Evolutionary conservation across 768 basidiomycete species (phyloP), one percentile per base, ranked within the genome.

Genomic region (Hygrophoropsis aurantiaca): DNA sequence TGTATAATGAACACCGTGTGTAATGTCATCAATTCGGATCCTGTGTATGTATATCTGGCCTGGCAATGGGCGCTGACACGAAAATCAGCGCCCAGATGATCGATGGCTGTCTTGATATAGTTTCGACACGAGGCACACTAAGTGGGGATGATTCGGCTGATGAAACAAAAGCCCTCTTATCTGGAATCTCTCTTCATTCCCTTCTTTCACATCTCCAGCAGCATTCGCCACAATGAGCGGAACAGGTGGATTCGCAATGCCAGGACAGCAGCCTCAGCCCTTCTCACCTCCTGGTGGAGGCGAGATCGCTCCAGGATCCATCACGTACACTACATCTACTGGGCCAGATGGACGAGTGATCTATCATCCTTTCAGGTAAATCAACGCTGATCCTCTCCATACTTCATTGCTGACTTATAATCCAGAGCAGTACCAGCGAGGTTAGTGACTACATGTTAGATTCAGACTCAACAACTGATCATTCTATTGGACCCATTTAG

Each of bases 331-430:
- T 1, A 87, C 85, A 10, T 74, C 81, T 1, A 75, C 71, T 1
- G 74, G 74, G 3, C 69, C 78, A 30, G 82, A 89, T 68, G 88
- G 88, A 15, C 71, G 74, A 51, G 46, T 79, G 24, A 59, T 75
- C 44, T 90, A 90, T 60, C 84, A 89, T 58, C 77, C 81, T 11
- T 90, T 88, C 79, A 89, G 72, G 87, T 86, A 57, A 52, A 81
- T 67, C 26, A 38, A 13, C 21, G 39, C 48, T 42, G 34, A 42
- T 39, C 44, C 39, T 30, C 8, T 43, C 19, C 19, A n/a, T 27
- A 11, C 46, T 13, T 40, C 32, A 25, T 41, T 45, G 27, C 44
- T 44, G 46, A 36, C 34, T 36, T 16, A 50, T 41, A 35, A 33
- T 58, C 54, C 48, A 89, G 87, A 69, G 87, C 86, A 46, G 82